phyloP scores from a whole-genome alignment of 352 stramenopile genomes.

The Phytopythium helicoides region DNA sequence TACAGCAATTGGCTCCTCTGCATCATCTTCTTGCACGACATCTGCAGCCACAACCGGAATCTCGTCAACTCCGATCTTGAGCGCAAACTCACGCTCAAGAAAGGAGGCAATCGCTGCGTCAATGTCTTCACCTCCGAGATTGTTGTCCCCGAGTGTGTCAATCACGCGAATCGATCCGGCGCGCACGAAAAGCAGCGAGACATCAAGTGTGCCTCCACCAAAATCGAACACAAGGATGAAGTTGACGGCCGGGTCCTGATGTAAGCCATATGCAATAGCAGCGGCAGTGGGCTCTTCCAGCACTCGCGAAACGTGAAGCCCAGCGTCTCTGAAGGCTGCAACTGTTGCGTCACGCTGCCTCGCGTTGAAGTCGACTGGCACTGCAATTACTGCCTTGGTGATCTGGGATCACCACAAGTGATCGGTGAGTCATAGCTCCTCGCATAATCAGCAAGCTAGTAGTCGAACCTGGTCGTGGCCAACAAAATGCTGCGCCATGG shows the following conservation, averaged over 20 bases:
- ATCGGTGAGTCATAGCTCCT: no score
- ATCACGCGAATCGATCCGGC: conserved; percentile 96
- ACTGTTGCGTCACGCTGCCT: conserved; percentile 43
- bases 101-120: conserved; percentile 90
- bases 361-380: conserved; percentile 54
- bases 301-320: conserved; percentile 47
- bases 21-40: conserved; percentile 11
- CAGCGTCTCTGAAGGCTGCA: conserved; percentile 37
- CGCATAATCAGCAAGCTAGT: no score
- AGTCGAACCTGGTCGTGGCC: conserved; percentile 56
- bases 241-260: conserved; percentile 89
- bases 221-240: conserved; percentile 97
- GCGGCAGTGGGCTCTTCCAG: conserved; percentile 92
- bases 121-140: conserved; percentile 85
- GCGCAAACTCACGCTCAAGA: conserved; percentile 82
- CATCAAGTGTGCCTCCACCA: conserved; percentile 93
- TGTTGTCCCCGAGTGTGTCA: conserved; percentile 92
- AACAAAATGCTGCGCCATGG: conserved; percentile 49
- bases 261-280: conserved; percentile 94
- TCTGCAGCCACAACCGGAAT: conserved; percentile 28
- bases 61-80: conserved; percentile 17
- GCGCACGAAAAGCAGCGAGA: conserved; percentile 91
- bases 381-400: conserved; percentile 58
- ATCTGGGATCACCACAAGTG: conserved; percentile 18
- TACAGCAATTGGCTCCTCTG: conserved; percentile 17